These are phyloP conservation scores for Aspergillus affinis DNA, from an alignment of 495 filamentous ascomycete species.

Conservation along the genomic window DNA sequence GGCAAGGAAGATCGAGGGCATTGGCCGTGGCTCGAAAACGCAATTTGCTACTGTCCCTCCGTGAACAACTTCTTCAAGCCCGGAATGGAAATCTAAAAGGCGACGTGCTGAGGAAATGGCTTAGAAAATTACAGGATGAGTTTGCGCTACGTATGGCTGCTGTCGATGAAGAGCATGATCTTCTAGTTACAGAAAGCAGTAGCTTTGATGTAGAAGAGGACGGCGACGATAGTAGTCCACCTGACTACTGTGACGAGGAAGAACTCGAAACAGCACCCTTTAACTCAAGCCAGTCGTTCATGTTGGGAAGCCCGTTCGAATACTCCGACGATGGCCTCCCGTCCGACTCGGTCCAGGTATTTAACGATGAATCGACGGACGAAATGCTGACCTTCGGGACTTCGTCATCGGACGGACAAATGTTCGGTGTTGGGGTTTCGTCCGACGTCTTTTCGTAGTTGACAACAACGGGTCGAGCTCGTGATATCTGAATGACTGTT, in stretches of 20 bases:
- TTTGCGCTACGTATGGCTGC: slow-evolving; percentile 72
- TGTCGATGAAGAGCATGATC: slow-evolving; percentile 35
- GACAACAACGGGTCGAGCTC: background rate
- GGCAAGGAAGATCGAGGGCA: slow-evolving; percentile 56
- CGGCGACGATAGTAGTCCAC: no score
- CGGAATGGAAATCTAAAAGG: slow-evolving; percentile 67
- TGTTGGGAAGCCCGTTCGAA: background rate
- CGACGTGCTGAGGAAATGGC: slow-evolving; percentile 58
- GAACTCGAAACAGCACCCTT: background rate
- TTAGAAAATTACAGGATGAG: slow-evolving; percentile 71
- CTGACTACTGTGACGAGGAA: background rate
- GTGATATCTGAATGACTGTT: background rate
- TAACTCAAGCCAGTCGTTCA: background rate
- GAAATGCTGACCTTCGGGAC: background rate
- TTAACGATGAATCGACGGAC: background rate
- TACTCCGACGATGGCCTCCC: background rate
- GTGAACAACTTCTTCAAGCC: slow-evolving; percentile 73
- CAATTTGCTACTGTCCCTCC: slow-evolving; percentile 70
- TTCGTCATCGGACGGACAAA: background rate
- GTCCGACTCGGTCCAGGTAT: background rate
- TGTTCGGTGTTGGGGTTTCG: background rate
- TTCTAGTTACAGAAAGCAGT: background rate
- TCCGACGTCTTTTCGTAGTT: background rate
- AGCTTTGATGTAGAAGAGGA: background rate
- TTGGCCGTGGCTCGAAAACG: slow-evolving; percentile 59